phyloP scores from a whole-genome alignment of 2,329 filamentous ascomycete species.

The Chrysoporthe austroafricana region DNA sequence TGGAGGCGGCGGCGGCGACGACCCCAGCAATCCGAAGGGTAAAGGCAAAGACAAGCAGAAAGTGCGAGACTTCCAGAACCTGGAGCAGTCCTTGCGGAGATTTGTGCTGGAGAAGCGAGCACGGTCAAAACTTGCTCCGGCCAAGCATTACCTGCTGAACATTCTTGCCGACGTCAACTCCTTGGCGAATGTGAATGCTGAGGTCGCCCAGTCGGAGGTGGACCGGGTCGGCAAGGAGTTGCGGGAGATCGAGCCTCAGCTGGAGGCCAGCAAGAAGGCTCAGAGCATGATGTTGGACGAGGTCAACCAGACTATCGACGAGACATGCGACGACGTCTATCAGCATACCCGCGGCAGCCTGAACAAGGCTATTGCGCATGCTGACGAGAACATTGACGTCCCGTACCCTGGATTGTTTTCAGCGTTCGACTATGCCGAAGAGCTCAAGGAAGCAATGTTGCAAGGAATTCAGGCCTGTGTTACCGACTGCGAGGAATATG shows the following conservation, averaged over 20 bases:
- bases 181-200: conserved; percentile 82
- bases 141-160: conserved; percentile 93
- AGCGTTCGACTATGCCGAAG: conserved; percentile 91
- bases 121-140: conserved; percentile 91
- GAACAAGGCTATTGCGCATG: conserved; percentile 72
- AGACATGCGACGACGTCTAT: conserved; percentile 84
- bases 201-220: conserved; percentile 84
- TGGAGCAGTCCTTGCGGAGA: conserved; percentile 85
- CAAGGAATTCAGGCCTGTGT: conserved; percentile 83
- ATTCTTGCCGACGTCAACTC: conserved; percentile 85
- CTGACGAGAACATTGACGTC: conserved; percentile 81
- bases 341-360: conserved; percentile 78
- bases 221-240: conserved; percentile 82
- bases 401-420: conserved; percentile 84
- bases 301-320: conserved; percentile 81
- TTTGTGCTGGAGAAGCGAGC: conserved; percentile 97
- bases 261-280: conserved; percentile 82
- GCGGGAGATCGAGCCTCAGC: conserved; percentile 79
- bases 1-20: conserved; percentile 61
- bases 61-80: conserved; percentile 82
- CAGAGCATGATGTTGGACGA: conserved; percentile 78
- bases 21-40: conserved; percentile 64
- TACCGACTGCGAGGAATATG: conserved; percentile 79
- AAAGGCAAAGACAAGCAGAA: conserved; percentile 91
- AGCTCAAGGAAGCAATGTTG: conserved; percentile 89